Evolutionary conservation across 345 rosid species (phyloP).

Genomic region (Camelina neglecta): DNA sequence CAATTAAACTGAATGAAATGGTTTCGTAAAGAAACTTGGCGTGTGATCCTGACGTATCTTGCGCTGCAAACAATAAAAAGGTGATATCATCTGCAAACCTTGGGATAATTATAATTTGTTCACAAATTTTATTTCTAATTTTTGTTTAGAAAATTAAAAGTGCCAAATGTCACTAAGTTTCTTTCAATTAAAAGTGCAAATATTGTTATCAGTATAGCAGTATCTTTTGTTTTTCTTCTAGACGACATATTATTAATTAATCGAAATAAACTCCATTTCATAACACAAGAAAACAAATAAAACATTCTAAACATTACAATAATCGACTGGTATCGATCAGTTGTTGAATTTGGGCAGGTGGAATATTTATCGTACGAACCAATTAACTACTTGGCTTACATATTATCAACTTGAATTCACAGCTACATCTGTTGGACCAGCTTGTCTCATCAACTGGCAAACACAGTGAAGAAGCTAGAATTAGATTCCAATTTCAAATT

Average conservation of each 20-base stretch:
- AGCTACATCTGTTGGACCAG: slow-evolving; percentile 43
- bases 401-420: slow-evolving; percentile 35
- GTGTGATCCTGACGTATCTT: too few species aligned
- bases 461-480: background rate
- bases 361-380: slow-evolving; percentile 6
- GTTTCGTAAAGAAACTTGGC: too few species aligned
- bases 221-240: too few species aligned
- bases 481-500: background rate
- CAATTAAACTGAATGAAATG: too few species aligned
- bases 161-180: too few species aligned
- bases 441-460: slow-evolving; percentile 37
- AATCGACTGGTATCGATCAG: slow-evolving; percentile 7
- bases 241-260: background rate
- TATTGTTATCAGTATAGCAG: too few species aligned
- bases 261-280: background rate
- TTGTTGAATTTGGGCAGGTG: slow-evolving; percentile 13
- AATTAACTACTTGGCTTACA: background rate
- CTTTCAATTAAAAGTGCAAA: too few species aligned
- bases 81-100: too few species aligned
- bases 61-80: too few species aligned
- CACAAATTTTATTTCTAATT: too few species aligned
- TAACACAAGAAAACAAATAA: background rate
- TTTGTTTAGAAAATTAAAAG: too few species aligned
- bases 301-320: background rate
- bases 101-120: too few species aligned